A percentile compares a stretch with the other conserved stretches of the same genome.
phyloP scores from a whole-genome alignment of 345 rosid species.

The Hibiscus tridactylites region DNA sequence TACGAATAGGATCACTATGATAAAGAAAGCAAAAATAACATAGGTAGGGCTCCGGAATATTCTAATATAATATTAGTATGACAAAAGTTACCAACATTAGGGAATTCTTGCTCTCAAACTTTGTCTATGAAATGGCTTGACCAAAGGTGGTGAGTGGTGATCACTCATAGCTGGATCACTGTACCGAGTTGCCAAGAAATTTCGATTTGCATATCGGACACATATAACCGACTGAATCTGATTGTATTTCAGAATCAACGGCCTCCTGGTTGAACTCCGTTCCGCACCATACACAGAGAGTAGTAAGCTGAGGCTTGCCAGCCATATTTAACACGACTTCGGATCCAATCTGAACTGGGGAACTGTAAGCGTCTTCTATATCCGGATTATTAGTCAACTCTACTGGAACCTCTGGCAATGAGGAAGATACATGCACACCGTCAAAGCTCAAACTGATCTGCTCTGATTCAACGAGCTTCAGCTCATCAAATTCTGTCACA shows the following conservation, averaged over 20 bases:
- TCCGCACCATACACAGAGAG: conserved; percentile 60
- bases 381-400: conserved; percentile 21
- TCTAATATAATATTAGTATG: neutral
- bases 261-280: conserved; percentile 50
- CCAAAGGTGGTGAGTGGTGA: neutral
- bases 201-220: conserved; percentile 60
- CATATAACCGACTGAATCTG: conserved; percentile 65
- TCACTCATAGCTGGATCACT: conserved; percentile 3
- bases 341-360: conserved; percentile 30
- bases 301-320: conserved; percentile 21
- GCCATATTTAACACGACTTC: conserved; percentile 19
- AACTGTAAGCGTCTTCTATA: conserved; percentile 22
- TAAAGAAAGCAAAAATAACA: neutral
- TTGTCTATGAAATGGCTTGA: neutral
- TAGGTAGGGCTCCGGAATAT: neutral
- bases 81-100: neutral
- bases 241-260: conserved; percentile 38
- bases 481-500: conserved; percentile 32
- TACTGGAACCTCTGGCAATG: conserved; percentile 26
- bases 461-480: conserved; percentile 43
- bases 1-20: neutral
- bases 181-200: conserved; percentile 33
- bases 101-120: neutral
- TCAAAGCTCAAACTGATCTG: conserved; percentile 29
- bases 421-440: conserved; percentile 19